These are phyloP conservation scores for Atkinsonella hypoxylon DNA, from an alignment of 2,329 filamentous ascomycete genomes.

Conservation along the genomic window DNA sequence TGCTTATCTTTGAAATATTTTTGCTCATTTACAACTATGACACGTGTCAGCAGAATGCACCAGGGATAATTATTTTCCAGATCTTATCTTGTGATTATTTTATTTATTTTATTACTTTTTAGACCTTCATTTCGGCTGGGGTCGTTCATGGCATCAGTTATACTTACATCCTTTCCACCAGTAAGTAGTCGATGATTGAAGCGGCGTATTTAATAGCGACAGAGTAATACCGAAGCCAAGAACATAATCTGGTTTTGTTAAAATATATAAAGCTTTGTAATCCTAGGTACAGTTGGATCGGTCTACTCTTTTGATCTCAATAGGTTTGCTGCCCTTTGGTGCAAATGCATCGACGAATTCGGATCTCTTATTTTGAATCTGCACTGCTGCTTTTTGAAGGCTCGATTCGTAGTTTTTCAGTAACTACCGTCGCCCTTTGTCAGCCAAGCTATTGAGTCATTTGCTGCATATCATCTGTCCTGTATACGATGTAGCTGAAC, in stretches of 20 bases:
- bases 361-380: not conserved
- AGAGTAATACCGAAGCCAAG: not conserved
- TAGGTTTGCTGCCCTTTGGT: not conserved
- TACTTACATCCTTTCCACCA: not conserved
- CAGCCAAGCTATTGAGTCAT: not conserved
- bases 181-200: not conserved
- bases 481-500: slow-evolving; percentile 23
- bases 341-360: slow-evolving; percentile 1
- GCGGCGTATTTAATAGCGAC: not conserved
- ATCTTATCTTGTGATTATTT: not conserved
- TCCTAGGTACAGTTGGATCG: no score
- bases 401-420: not conserved
- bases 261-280: no score
- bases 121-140: no score
- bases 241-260: not conserved
- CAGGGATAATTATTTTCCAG: no score
- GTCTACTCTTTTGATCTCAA: no score
- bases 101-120: no score
- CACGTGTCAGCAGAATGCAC: not conserved
- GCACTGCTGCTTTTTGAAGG: not conserved
- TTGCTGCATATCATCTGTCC: slow-evolving; percentile 16
- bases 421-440: not conserved
- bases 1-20: not conserved
- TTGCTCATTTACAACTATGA: not conserved
- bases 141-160: not conserved